Conservation (phyloP, 1,284 basidiomycete species). For the Crucibulum cyathiforme region DNA sequence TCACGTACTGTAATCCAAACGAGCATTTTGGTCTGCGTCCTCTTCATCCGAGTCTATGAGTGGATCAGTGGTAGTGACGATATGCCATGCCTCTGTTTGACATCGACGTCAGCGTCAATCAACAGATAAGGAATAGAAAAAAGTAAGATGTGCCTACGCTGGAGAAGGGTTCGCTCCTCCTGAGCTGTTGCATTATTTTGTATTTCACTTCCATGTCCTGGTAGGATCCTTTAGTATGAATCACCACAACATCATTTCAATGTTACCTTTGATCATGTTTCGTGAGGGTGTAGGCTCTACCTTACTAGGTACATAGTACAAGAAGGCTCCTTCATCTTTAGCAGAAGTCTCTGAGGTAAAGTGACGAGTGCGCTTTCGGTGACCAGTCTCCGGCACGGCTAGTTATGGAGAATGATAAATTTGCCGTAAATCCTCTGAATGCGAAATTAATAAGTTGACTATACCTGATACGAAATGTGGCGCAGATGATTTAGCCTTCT, state of each 20-base stretch:
- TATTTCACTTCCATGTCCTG: too few species aligned
- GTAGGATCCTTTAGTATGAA: too few species aligned
- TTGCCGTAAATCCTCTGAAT: background rate
- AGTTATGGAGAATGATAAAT: background rate
- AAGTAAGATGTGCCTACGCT: too few species aligned
- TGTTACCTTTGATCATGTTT: conserved; percentile 11
- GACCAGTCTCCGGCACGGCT: conserved; percentile 6
- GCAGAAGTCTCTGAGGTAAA: conserved; percentile 22
- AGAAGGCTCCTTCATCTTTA: conserved; percentile 43
- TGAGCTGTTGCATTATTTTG: too few species aligned
- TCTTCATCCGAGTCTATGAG: conserved; percentile 78
- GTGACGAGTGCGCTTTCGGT: conserved; percentile 19
- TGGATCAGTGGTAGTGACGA: conserved; percentile 65
- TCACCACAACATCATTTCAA: too few species aligned
- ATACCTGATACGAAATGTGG: conserved; percentile 53
- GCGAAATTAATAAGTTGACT: conserved; percentile 3
- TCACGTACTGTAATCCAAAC: conserved; percentile 67
- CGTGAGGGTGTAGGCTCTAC: conserved; percentile 19
- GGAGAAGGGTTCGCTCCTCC: too few species aligned
- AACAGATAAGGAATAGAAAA: background rate
- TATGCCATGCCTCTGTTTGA: conserved; percentile 71
- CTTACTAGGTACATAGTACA: conserved; percentile 48
- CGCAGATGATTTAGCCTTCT: conserved; percentile 47
- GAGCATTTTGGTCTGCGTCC: conserved; percentile 62
- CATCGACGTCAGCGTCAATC: conserved; percentile 4